Evolutionary conservation across 306 rosid genomes (phyloP), one percentile per base, ranked within the genome.

Genomic region (Ochetophila trinervis): DNA sequence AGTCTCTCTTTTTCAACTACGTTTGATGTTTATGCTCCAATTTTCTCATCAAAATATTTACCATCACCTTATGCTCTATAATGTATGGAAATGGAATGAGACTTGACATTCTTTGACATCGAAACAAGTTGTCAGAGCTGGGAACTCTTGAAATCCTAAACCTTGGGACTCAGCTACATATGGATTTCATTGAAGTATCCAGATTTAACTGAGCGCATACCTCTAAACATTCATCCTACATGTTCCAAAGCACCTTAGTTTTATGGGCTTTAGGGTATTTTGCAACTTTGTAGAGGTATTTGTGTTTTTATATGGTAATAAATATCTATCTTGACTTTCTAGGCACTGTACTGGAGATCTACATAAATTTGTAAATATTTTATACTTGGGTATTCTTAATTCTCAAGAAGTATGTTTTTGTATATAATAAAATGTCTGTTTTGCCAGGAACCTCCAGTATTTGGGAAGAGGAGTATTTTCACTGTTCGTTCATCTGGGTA

Each of bases 391-490:
- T 44, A 19, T 52, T 48, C 22, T 50, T 30, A 50, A 20, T 19
- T 66, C 56, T 56, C 65, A 44, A 45, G 40, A 63, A 18, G 18
- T 21, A 5, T 4, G 6, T 44, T 14, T 62, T 49, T 30, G 15
- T 34, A 24, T 52, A 18, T 44, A 48, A 40, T 4, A 36, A n/a
- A 40, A 30, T 73, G 58, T 66, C 23, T 57, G 30, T 81, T 12
- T 68, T 40, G 64, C 69, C 86, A 93, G 99, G 99, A 93, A 60
- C 96, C 99, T 74, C 99, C 99, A 34, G 86, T 93, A 62, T 93
- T 93, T 67, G 97, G 99, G 66, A 93, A 93, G 83, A 90, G 83
- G 72, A 87, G 96, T 87, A 88, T 93, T 70, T 93, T 87, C 50
- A 79, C 85, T 47, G 83, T 69, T 68, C 88, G 94, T 63, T 71